Evolutionary conservation across 1,139 yeast species (phyloP).

Genomic region (Suhomyces terraborum): DNA sequence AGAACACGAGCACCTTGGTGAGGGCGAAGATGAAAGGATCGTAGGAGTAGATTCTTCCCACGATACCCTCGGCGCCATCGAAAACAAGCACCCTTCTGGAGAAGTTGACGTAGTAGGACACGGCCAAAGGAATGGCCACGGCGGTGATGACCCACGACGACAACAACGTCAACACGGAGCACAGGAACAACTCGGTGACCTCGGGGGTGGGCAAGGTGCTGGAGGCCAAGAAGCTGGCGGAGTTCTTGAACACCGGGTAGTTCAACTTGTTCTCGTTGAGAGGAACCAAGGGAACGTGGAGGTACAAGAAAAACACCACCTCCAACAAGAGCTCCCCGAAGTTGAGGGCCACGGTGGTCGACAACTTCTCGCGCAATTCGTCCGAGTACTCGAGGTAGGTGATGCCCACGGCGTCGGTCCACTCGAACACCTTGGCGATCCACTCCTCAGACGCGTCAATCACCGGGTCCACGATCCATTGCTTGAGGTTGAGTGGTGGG

Average conservation of each 20-base stretch:
- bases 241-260: constrained; percentile 42
- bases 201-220: constrained; percentile 38
- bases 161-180: constrained; percentile 34
- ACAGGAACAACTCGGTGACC: constrained; percentile 33
- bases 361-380: constrained; percentile 50
- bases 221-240: constrained; percentile 30
- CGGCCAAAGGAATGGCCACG: constrained; percentile 44
- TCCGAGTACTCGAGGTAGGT: constrained; percentile 45
- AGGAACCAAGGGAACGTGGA: constrained; percentile 41
- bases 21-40: constrained; percentile 64
- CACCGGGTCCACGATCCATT: constrained; percentile 42
- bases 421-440: constrained; percentile 33
- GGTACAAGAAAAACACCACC: constrained; percentile 35
- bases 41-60: constrained; percentile 46
- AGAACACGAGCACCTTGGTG: constrained; percentile 49
- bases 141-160: constrained; percentile 46
- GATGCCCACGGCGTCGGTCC: constrained; percentile 43
- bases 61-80: constrained; percentile 25
- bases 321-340: constrained; percentile 44
- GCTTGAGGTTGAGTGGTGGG: constrained; percentile 46
- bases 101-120: constrained; percentile 56
- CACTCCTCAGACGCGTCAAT: constrained; percentile 34
- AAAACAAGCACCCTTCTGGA: constrained; percentile 41
- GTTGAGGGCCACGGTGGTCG: constrained; percentile 51
- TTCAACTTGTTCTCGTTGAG: constrained; percentile 40